Evolutionary conservation across 306 rosid species (phyloP).

Genomic region (Rosa persica): DNA sequence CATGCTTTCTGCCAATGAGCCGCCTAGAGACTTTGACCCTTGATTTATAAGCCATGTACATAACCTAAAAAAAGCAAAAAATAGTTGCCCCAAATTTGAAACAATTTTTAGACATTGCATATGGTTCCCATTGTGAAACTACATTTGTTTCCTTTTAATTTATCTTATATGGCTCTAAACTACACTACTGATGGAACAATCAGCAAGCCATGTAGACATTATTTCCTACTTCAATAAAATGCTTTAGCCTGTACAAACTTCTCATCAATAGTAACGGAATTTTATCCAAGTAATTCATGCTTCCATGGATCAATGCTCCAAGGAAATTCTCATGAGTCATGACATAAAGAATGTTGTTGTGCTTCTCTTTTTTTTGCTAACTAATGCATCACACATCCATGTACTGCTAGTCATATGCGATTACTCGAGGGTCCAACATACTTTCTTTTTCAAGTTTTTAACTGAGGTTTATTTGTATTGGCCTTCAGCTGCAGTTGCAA

Average conservation of each 20-base stretch:
- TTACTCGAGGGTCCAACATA: conserved; percentile 4
- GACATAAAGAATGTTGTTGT: not conserved
- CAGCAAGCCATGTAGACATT: not conserved
- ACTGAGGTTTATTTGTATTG: conserved; percentile 10
- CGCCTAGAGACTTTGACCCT: not conserved
- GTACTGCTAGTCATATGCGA: not conserved
- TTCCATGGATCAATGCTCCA: not conserved
- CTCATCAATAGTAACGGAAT: not conserved
- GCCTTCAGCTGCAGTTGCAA: conserved; percentile 77
- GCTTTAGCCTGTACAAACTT: not conserved
- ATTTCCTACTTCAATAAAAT: not conserved
- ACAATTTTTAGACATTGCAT: not conserved
- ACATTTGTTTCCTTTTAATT: not conserved
- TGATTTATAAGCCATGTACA: not conserved
- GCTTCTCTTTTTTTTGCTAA: not conserved
- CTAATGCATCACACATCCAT: not conserved
- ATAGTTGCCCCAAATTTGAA: not conserved
- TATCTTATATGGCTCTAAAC: not conserved
- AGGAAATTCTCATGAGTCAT: not conserved
- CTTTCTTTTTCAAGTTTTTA: not conserved
- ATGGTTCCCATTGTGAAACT: not conserved
- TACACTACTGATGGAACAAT: not conserved
- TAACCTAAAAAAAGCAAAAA: not conserved
- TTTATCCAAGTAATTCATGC: not conserved
- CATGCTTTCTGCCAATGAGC: not conserved